Base-by-base conservation (phyloP, 805 yeast genomes). In the Crinitomyces ghanaensis region DNA sequence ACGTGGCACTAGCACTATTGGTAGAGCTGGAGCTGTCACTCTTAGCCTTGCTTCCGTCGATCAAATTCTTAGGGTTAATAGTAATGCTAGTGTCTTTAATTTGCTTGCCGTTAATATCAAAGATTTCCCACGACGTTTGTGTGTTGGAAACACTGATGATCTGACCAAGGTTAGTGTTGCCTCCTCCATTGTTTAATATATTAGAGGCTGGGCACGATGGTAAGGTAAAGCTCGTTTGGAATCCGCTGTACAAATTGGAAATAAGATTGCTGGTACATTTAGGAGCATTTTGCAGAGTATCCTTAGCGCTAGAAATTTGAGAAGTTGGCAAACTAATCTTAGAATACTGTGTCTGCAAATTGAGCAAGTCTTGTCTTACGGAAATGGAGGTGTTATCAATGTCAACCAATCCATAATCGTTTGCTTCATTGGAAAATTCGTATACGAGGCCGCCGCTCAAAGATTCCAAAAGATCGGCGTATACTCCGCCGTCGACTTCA, bases 401-500 rank as follows among this genome's bases (percentile, higher is more conserved):
- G 34, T 68, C 49, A 25, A 86, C 96, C 40, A 86, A 68, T 14
- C 96, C 96, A 49, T 82, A 86, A 49, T 81, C 56, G 44, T 76
- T 72, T 9, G 62, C 68, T 57, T 84, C 95, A 51, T 80, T 70
- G 11, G 82, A 70, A 60, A 78, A 86, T 60, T 86, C 94, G 59
- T 85, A 86, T n/a, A 86, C 93, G 39, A 86, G 68, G 9, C 95
- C 95, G 45, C 97, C 96, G 32, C 85, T 72, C 49, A 86, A 73
- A 18, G 43, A 37, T 37, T 40, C 46, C 35, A 41, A 33, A 18
- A 88, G 67, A 13, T 83, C 74, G 31, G 74, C 77, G 48, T 72
- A 77, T 31, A 80, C 59, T 36, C 80, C 84, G 31, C 68, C 67
- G 30, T 50, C 38, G 36, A 88, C 77, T 57, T 85, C 95, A 34